Base-by-base conservation (phyloP, 495 filamentous ascomycete genomes). In the Penicillium lividum region DNA sequence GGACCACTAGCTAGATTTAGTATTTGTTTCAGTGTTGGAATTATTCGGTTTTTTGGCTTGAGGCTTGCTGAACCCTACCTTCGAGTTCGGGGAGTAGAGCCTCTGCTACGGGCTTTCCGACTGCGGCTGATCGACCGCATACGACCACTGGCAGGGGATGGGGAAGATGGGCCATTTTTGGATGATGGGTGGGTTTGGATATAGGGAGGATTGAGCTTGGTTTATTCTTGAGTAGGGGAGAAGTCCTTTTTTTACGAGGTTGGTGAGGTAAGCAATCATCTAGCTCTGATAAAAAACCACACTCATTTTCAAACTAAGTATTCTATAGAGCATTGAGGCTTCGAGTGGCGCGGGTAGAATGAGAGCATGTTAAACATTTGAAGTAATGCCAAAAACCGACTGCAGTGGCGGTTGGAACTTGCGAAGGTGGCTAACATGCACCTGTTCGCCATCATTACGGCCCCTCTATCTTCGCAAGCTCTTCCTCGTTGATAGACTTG, bases 31-130 rank as follows among this genome's bases (percentile, higher is more conserved):
- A 38, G 6, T 28, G 4, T 28, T 28, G 28, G 27, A 15, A 6
- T 4, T 25, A 22, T 47, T 18, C 6, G 22, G 7, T n/a, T 43
- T n/a, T 6, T 5, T 15, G 13, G 36, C 3, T 43, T 33, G 38
- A 15, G 13, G 34, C 28, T 8, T 16, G 33, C 9, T 16, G 15
- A 22, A 22, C 29, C 42, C 33, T 49, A 72, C 69, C 69, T 66
- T 72, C 69, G 38, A 62, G 62, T 53, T 69, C 67, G 29, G 68
- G 68, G n/a, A 55, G 56, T 3, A 71, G 50, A n/a, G 64, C 54
- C 44, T 65, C 56, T 22, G 64, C 54, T 15, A 64, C 59, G 29
- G 62, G 61, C 54, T 64, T 68, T n/a, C 68, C 68, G 50, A 71
- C 59, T n/a, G 54, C 58, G 46, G 57, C 46, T 22, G 56, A 61